Percentiles rank a stretch among this genome's conserved stretches.
phyloP scores from a whole-genome alignment of 441 rosid species.

The Arabidopsis hybrid region DNA sequence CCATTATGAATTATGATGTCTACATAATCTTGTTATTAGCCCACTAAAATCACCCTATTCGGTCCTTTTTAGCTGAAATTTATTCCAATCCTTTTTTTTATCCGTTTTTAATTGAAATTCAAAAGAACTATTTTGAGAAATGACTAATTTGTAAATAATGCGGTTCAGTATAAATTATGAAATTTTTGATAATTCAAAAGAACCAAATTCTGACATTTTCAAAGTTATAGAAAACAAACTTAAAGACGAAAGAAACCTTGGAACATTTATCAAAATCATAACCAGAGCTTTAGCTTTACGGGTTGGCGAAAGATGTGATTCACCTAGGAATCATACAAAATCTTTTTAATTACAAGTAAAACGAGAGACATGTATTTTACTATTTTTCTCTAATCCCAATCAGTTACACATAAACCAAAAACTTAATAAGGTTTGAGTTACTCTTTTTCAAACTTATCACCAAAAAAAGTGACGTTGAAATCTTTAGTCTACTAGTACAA shows the following conservation, averaged over 20 bases:
- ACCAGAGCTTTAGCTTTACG: not conserved
- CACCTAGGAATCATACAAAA: slow-evolving; percentile 1
- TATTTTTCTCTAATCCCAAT: not conserved
- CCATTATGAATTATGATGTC: not conserved
- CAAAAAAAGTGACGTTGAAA: not conserved
- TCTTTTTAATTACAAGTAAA: not conserved
- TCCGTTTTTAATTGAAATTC: too few relatives aligned
- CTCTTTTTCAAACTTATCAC: not conserved
- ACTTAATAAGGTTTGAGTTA: not conserved
- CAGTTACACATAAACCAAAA: not conserved
- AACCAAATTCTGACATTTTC: not conserved
- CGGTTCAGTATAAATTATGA: too few relatives aligned
- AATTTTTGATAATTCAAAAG: too few relatives aligned
- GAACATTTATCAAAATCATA: not conserved
- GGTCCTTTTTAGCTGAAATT: not conserved
- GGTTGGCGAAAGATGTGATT: not conserved
- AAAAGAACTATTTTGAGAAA: too few relatives aligned
- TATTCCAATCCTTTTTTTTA: too few relatives aligned
- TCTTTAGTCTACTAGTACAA: not conserved
- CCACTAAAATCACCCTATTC: not conserved
- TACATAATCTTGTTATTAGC: not conserved
- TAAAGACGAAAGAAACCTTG: not conserved
- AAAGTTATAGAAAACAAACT: not conserved
- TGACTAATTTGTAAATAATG: too few relatives aligned
- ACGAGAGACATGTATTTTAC: not conserved